Evolutionary conservation across 2,329 filamentous ascomycete genomes (phyloP).

Genomic region (Ophiostoma montium): DNA sequence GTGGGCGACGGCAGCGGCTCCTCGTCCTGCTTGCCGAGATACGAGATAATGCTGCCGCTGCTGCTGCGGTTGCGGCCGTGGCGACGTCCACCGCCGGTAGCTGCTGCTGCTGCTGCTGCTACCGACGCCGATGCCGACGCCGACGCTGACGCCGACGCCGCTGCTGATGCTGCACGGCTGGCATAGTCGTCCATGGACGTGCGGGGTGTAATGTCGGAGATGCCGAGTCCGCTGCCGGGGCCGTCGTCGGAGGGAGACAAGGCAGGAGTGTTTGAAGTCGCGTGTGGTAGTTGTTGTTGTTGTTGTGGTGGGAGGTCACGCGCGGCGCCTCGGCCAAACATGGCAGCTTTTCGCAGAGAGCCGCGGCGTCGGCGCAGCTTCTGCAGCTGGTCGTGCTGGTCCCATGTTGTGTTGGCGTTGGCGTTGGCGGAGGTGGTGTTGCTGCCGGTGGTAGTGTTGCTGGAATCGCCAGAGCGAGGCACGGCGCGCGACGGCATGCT

Average conservation of each 20-base stretch:
- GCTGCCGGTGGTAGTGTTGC: neutral
- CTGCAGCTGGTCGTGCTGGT: slow-evolving; percentile 14
- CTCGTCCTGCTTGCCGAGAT: slow-evolving; percentile 7
- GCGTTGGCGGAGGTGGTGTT: too few relatives aligned
- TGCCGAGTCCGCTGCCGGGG: slow-evolving; percentile 26
- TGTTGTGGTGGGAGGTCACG: slow-evolving; percentile 25
- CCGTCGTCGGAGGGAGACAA: too few relatives aligned
- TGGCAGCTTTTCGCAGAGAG: slow-evolving; percentile 73
- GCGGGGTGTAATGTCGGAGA: slow-evolving; percentile 31
- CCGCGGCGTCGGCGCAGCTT: slow-evolving; percentile 53
- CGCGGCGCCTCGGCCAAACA: slow-evolving; percentile 56
- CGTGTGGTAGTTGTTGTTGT: too few relatives aligned
- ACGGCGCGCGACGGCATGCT: slow-evolving; percentile 6
- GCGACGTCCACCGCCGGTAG: slow-evolving; percentile 11
- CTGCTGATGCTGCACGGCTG: slow-evolving; percentile 17
- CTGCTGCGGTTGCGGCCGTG: slow-evolving; percentile 3
- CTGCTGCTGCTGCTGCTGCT: slow-evolving; percentile 1
- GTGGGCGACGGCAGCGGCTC: neutral
- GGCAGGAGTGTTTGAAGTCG: too few relatives aligned
- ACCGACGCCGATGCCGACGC: slow-evolving; percentile 5
- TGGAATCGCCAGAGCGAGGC: slow-evolving; percentile 19
- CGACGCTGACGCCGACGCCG: slow-evolving; percentile 7
- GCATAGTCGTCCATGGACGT: slow-evolving; percentile 32
- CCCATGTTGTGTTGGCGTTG: slow-evolving; percentile 11
- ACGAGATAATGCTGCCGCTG: slow-evolving; percentile 2